Base-by-base conservation (phyloP, 1,139 yeast species). In the Ogataea hybrid region DNA sequence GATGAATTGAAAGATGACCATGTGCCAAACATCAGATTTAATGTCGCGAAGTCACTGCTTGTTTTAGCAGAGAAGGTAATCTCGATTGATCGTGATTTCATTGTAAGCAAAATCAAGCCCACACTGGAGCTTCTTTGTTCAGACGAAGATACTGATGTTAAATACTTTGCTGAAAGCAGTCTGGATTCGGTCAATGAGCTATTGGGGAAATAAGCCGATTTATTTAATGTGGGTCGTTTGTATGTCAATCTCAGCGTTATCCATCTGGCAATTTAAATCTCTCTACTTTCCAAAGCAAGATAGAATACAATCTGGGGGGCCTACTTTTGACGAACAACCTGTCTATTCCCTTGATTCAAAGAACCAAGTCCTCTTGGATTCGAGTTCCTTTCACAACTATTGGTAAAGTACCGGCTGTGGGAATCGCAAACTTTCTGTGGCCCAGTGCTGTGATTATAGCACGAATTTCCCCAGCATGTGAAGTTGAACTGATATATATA, bases 11-110 rank as follows among this genome's bases (percentile, higher is more conserved):
- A 81, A 37, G 72, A 72, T 40, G 98, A 92, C 66, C 75, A 81
- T 4, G 97, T 92, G 43, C 96, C 99, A 54, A 92, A 92, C 64
- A 90, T 92, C 53, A 76, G 97, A 61, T 92, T 92, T 70, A 92
- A 90, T 63, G 90, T 87, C 50, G 97, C 98, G 20, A 89, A 87
- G 64, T 79, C 96, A 23, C 81, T 84, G 59, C 73, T 79, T 34
- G 71, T 74, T 16, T 69, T 86, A 39, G 81, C 76, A 31, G 75
- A 77, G 61, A 72, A 76, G 28, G 71, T 79, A 53, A 56, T 65
- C 37, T 60, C 63, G 4, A 48, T 55, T 52, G 37, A 57, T 44
- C 39, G 48, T 43, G 68, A 69, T 37, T 64, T 82, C 47, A 74
- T 86, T 40, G 66, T 71, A 35, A 66, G 68, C 28, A 75, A 77